Percentiles rank a stretch among this genome's conserved stretches.
Conservation (phyloP, 495 filamentous ascomycete genomes). For the Lindgomyces ingoldianus region DNA sequence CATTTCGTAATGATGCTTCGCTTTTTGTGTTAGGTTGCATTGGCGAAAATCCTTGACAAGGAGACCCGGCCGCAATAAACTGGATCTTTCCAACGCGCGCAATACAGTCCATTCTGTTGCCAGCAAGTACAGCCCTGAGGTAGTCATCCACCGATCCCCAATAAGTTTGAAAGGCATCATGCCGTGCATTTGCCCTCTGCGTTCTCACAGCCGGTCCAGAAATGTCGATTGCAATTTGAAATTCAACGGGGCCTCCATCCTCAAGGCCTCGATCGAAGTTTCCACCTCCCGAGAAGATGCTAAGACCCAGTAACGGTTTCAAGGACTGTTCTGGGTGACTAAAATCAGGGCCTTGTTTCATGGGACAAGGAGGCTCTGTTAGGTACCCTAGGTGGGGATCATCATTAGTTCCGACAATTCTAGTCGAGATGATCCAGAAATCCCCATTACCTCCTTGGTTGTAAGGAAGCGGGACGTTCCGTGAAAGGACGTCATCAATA, state of each 20-base stretch:
- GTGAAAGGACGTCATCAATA: slow-evolving; percentile 30
- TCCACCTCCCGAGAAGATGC: slow-evolving; percentile 73
- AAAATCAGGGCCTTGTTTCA: slow-evolving; percentile 65
- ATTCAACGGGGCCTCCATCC: slow-evolving; percentile 64
- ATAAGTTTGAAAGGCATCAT: slow-evolving; percentile 49
- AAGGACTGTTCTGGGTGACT: slow-evolving; percentile 43
- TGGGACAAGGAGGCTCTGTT: neutral
- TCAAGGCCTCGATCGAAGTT: slow-evolving; percentile 74
- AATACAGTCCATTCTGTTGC: slow-evolving; percentile 49
- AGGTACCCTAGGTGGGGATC: neutral
- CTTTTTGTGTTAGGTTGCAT: slow-evolving; percentile 56
- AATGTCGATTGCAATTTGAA: slow-evolving; percentile 66
- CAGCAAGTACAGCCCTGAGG: slow-evolving; percentile 56
- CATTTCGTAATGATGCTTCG: slow-evolving; percentile 58
- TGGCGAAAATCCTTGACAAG: slow-evolving; percentile 70
- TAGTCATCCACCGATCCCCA: slow-evolving; percentile 72
- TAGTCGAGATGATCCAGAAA: slow-evolving; percentile 52
- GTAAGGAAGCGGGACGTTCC: slow-evolving; percentile 62
- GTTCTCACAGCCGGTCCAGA: slow-evolving; percentile 63
- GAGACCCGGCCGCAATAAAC: slow-evolving; percentile 69
- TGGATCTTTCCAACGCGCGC: slow-evolving; percentile 62
- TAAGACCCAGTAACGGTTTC: slow-evolving; percentile 56
- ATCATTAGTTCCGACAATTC: neutral
- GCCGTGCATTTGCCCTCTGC: slow-evolving; percentile 61
- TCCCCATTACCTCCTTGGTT: slow-evolving; percentile 63